Evolutionary conservation across 2,329 filamentous ascomycete species (phyloP).

Genomic region (Talaromyces piceae): DNA sequence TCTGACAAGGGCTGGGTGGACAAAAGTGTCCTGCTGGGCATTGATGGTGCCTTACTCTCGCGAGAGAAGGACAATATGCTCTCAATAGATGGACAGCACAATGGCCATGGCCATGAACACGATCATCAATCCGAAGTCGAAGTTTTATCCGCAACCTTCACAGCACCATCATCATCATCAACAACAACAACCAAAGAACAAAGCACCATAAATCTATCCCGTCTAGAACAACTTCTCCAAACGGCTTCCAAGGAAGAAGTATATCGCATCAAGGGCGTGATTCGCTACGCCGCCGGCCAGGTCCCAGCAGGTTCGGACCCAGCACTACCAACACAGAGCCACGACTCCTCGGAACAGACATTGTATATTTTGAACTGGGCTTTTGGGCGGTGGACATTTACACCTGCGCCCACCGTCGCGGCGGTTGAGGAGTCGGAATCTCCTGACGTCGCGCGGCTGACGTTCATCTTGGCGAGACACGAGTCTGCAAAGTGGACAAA

Average conservation of each 20-base stretch:
- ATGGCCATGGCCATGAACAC: constrained; percentile 20
- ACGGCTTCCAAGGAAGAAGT: constrained; percentile 84
- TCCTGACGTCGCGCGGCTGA: constrained; percentile 32
- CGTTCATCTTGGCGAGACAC: constrained; percentile 41
- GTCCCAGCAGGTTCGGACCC: constrained; percentile 22
- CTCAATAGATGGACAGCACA: constrained; percentile 9
- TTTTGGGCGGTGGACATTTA: constrained; percentile 92
- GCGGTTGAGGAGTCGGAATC: too few relatives aligned
- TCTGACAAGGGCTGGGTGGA: constrained; percentile 72
- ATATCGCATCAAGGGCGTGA: constrained; percentile 81
- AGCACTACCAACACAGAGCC: constrained; percentile 5
- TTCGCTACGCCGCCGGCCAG: constrained; percentile 38
- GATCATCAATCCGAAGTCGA: constrained; percentile 81
- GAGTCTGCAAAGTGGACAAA: constrained; percentile 44
- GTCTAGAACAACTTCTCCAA: constrained; percentile 60
- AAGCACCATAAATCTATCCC: constrained; percentile 49
- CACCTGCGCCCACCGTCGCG: constrained; percentile 41
- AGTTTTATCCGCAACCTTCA: constrained; percentile 73
- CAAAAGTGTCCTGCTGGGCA: constrained; percentile 72
- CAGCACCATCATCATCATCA: constrained; percentile 23
- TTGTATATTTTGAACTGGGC: constrained; percentile 98
- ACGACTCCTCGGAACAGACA: constrained; percentile 25
- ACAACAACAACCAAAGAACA: too few relatives aligned
- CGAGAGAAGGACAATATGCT: constrained; percentile 14
- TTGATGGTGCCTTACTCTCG: constrained; percentile 66